These are phyloP conservation scores for Mycena olivaceomarginata DNA, from an alignment of 768 basidiomycete species.

Conservation along the genomic window DNA sequence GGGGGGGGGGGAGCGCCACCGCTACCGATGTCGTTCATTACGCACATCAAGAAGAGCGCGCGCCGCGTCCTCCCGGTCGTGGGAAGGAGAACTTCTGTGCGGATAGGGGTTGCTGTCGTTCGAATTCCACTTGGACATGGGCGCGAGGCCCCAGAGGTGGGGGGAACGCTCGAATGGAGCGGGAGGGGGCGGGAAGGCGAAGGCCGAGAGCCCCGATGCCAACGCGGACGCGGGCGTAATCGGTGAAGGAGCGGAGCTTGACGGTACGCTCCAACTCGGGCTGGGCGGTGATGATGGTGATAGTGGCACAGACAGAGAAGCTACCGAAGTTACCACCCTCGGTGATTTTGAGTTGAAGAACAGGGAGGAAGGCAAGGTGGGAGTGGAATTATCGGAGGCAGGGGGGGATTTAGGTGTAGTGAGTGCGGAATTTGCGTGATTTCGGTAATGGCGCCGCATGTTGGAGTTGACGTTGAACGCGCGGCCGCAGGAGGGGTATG, in stretches of 20 bases:
- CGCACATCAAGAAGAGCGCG: too few species aligned
- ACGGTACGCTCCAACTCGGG: conserved; percentile 1
- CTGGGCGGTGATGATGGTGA: not conserved
- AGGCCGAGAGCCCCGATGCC: not conserved
- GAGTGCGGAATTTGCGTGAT: conserved; percentile 60
- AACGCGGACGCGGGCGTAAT: not conserved
- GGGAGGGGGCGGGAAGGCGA: not conserved
- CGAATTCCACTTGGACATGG: not conserved
- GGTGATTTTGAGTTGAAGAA: not conserved
- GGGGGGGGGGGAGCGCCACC: too few species aligned
- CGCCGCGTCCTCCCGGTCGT: too few species aligned
- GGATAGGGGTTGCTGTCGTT: not conserved
- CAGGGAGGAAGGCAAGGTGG: not conserved
- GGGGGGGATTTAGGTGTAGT: not conserved
- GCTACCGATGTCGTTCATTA: too few species aligned
- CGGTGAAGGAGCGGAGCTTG: not conserved
- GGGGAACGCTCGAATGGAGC: not conserved
- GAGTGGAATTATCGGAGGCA: not conserved
- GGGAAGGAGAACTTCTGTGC: not conserved
- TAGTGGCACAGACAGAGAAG: not conserved
- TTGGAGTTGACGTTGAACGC: conserved; percentile 92
- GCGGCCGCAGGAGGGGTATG: conserved; percentile 83
- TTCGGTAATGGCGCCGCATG: conserved; percentile 88
- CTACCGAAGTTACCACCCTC: not conserved
- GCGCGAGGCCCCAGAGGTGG: not conserved